Evolutionary conservation across 208 protist species (phyloP).

Genomic region (Giardia muris): DNA sequence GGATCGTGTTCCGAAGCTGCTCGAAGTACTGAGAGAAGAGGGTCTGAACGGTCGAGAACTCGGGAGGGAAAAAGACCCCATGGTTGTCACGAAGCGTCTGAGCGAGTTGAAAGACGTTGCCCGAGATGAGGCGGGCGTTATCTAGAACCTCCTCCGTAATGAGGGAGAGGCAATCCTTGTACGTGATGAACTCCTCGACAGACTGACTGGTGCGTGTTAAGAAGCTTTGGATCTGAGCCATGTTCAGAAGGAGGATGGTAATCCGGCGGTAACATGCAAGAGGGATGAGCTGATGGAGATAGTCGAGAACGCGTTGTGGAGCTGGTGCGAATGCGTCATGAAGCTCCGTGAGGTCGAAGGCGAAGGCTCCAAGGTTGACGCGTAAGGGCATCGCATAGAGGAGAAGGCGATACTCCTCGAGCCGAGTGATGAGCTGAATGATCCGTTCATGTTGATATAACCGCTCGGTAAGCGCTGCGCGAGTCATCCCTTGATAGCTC

Average conservation of each 20-base stretch:
- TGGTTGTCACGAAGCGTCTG: neutral
- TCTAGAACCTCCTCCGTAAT: slow-evolving; percentile 23
- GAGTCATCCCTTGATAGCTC: neutral
- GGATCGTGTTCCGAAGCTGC: neutral
- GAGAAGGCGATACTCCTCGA: slow-evolving; percentile 18
- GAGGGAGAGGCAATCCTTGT: neutral
- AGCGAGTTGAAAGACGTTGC: neutral
- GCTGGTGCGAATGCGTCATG: neutral
- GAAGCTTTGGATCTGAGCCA: neutral
- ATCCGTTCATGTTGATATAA: neutral
- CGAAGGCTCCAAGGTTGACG: neutral
- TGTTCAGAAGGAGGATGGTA: neutral
- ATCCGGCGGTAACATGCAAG: neutral
- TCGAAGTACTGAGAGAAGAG: neutral
- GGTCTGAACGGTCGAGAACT: neutral
- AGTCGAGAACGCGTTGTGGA: slow-evolving; percentile 5
- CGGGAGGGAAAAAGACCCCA: neutral
- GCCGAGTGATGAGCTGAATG: neutral
- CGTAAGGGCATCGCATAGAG: neutral
- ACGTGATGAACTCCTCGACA: slow-evolving; percentile 6
- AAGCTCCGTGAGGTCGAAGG: slow-evolving; percentile 24
- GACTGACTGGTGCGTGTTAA: neutral
- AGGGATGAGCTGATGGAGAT: neutral
- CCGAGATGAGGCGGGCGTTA: neutral
- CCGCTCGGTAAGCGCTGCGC: neutral